These are phyloP conservation scores for Fusarium oligoseptatum DNA, from an alignment of 2,329 filamentous ascomycete species.

Conservation along the genomic window DNA sequence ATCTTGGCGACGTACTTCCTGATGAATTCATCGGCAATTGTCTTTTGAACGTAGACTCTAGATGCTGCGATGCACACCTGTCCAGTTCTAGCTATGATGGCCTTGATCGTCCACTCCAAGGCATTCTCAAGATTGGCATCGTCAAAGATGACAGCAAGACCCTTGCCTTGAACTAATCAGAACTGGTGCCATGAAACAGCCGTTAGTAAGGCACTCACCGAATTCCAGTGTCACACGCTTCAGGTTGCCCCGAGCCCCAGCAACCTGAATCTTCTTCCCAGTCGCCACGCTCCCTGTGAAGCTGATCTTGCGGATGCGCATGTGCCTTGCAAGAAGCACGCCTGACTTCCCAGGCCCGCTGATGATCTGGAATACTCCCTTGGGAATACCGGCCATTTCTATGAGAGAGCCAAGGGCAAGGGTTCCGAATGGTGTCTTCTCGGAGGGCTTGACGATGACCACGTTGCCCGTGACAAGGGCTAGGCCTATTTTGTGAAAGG, in stretches of 20 bases:
- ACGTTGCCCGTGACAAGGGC: not conserved
- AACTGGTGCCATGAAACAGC: not conserved
- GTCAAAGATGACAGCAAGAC: conserved; percentile 73
- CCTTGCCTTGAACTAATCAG: conserved; percentile 68
- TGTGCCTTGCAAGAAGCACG: not conserved
- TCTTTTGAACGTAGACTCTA: conserved; percentile 75
- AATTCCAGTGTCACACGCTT: conserved; percentile 80
- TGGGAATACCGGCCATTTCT: not conserved
- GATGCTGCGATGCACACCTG: conserved; percentile 83
- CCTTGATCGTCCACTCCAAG: conserved; percentile 54
- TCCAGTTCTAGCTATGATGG: conserved; percentile 77
- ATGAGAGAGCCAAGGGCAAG: not conserved
- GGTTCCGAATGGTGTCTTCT: not conserved
- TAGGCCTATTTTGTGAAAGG: not conserved
- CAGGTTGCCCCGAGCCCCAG: conserved; percentile 47
- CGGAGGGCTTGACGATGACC: not conserved
- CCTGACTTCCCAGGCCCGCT: not conserved
- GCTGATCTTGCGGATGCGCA: conserved; percentile 65
- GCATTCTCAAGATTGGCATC: conserved; percentile 75
- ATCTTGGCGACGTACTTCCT: conserved; percentile 71
- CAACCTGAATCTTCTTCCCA: conserved; percentile 72
- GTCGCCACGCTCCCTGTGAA: conserved; percentile 78
- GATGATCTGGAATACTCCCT: not conserved
- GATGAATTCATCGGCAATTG: conserved; percentile 72
- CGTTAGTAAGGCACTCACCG: not conserved